Evolutionary conservation across 352 stramenopile genomes (phyloP), one percentile per base, ranked within the genome.

Genomic region (Pythium periplocum): DNA sequence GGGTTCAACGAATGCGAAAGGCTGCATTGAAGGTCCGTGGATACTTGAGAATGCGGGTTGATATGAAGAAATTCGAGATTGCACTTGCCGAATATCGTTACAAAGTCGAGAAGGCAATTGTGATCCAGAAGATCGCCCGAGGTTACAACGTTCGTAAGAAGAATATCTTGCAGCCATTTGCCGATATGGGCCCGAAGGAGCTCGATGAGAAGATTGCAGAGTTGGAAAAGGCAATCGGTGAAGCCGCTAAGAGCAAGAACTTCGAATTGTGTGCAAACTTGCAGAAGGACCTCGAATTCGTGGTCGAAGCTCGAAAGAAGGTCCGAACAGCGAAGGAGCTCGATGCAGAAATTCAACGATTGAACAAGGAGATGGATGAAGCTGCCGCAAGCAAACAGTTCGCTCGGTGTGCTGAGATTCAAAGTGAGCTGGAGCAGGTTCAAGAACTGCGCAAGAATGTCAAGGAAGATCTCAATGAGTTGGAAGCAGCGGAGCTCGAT

Each of bases 321-420:
- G 82, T 94, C 6, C 83, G 84, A n/a, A 96, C 84, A 0, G 76
- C 81, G 0, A 95, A 96, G 54, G 84, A 96, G 51, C 75, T 96
- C 38, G 86, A 96, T 45, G 61, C 61, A 4, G 84, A 88, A 49
- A 96, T 95, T 38, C 71, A 73, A 30, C 79, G 77, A 42, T 32
- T 94, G 11, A 87, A 90, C 43, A 57, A 65, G 2, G 83, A 90
- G 26, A 92, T 96, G 83, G 86, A 94, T 17, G 50, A 63, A 3
- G 79, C 83, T 6, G 83, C 82, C 4, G 59, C 68, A 48, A 76
- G 69, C 45, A 96, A 96, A 47, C 77, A 94, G 58, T 95, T 93
- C 68, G 82, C 75, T 0, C 64, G 68, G 8, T 95, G 86, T 61
- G 85, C 80, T 10, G 77, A 90, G 11, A 48, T 96, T 9, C 83